Conservation (phyloP, 2,329 filamentous ascomycete genomes). For the Cladosporium sp. region DNA sequence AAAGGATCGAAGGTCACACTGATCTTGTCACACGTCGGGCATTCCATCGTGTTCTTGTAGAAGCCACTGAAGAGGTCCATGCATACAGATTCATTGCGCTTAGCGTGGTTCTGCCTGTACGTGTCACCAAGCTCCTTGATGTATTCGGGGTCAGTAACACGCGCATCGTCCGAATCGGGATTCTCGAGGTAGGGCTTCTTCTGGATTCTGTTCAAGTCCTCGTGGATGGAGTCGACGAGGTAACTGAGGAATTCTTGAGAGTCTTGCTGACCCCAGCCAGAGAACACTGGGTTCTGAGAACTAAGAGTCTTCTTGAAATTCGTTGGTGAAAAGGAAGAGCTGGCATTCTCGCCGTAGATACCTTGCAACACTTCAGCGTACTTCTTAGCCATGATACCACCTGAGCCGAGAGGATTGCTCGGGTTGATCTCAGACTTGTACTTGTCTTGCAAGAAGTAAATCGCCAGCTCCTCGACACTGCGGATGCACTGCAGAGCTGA, state of each 20-base stretch:
- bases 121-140: slow-evolving; percentile 81
- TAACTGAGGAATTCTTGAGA: slow-evolving; percentile 97
- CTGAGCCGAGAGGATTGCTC: slow-evolving; percentile 78
- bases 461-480: slow-evolving; percentile 86
- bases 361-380: slow-evolving; percentile 73
- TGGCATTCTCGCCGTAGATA: slow-evolving; percentile 67
- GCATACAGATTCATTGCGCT: slow-evolving; percentile 89
- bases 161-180: slow-evolving; percentile 94
- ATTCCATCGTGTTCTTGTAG: slow-evolving; percentile 96
- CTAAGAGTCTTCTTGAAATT: slow-evolving; percentile 82
- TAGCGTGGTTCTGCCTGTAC: slow-evolving; percentile 88
- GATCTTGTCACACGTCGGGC: slow-evolving; percentile 85
- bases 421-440: slow-evolving; percentile 79
- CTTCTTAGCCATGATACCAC: slow-evolving; percentile 78
- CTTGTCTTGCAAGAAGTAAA: slow-evolving; percentile 74
- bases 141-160: slow-evolving; percentile 75
- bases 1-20: slow-evolving; percentile 99
- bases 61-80: slow-evolving; percentile 95
- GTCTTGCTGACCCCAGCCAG: slow-evolving; percentile 93
- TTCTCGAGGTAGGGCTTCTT: slow-evolving; percentile 98
- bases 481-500: slow-evolving; percentile 92
- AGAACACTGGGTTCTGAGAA: slow-evolving; percentile 77
- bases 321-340: slow-evolving; percentile 68
- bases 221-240: slow-evolving; percentile 87
- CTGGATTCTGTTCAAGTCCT: slow-evolving; percentile 87